phyloP scores from a whole-genome alignment of 2,329 filamentous ascomycete genomes.

The Botrytis pseudocinerea region DNA sequence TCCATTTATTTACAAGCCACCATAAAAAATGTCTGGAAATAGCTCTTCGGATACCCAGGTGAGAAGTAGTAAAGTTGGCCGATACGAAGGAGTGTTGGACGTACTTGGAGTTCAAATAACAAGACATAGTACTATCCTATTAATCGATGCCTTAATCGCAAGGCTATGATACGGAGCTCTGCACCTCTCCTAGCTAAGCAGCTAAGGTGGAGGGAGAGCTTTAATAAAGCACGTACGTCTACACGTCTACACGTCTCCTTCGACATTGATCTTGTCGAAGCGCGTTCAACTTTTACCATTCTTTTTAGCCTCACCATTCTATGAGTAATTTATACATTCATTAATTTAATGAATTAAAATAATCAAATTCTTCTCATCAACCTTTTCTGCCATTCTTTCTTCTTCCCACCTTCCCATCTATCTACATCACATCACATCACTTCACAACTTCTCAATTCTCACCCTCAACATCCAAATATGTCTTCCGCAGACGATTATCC shows the following conservation, averaged over 20 bases:
- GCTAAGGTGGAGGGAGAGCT: too few species aligned
- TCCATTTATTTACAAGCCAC: background rate
- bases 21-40: background rate
- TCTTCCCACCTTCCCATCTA: background rate
- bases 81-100: background rate
- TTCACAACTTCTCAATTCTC: background rate
- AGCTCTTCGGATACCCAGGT: background rate
- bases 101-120: background rate
- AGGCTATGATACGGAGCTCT: background rate
- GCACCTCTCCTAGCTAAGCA: background rate
- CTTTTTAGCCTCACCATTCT: background rate
- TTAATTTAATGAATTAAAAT: background rate
- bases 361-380: background rate
- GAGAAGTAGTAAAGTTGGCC: too few species aligned
- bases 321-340: background rate
- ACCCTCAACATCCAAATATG: background rate
- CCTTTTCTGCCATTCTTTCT: background rate
- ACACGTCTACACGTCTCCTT: background rate
- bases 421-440: background rate
- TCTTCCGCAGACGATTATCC: conserved; percentile 31
- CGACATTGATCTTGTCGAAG: background rate
- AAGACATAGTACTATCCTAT: background rate
- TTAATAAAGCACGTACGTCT: too few species aligned
- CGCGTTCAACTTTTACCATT: background rate
- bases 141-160: background rate